Conservation (phyloP, 352 stramenopile genomes). For the Globisporangium cystogenes region DNA sequence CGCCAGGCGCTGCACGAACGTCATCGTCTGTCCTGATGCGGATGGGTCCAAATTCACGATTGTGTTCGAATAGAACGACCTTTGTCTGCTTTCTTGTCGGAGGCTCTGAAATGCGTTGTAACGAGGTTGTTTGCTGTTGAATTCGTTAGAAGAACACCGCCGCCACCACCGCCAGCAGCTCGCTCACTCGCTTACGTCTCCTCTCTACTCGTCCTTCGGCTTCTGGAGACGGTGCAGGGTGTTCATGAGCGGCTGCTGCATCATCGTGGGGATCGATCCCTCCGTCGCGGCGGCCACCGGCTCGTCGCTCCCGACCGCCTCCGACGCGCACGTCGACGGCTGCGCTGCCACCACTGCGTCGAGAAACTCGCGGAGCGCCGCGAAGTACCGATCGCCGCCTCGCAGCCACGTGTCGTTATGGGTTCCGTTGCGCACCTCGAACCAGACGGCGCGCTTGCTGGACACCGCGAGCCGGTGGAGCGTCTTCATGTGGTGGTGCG, state of each 20-base stretch:
- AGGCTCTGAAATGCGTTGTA: too few species aligned
- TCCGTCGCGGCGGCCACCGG: conserved; percentile 19
- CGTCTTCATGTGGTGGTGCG: conserved; percentile 84
- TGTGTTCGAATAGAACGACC: too few species aligned
- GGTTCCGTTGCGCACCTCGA: conserved; percentile 83
- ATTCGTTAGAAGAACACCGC: too few species aligned
- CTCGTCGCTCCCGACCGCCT: conserved; percentile 6
- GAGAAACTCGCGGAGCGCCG: conserved; percentile 61
- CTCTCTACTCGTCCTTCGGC: conserved; percentile 20
- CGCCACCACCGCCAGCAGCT: too few species aligned
- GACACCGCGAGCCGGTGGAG: conserved; percentile 64
- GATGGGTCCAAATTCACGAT: too few species aligned
- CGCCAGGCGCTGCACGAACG: conserved; percentile 36
- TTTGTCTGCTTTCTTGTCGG: too few species aligned
- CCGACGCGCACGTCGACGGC: conserved; percentile 4
- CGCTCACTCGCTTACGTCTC: too few species aligned
- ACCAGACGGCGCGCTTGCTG: conserved; percentile 54
- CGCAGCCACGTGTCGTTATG: conserved; percentile 95
- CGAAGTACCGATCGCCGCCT: conserved; percentile 87
- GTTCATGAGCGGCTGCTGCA: conserved; percentile 53
- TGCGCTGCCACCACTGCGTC: conserved; percentile 22
- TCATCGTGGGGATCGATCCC: conserved; percentile 66
- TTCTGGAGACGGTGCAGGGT: conserved; percentile 25
- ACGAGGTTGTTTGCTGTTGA: too few species aligned
- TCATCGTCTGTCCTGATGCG: too few species aligned